Conservation (phyloP, 345 rosid genomes). For the Bruguiera gymnorhiza region DNA sequence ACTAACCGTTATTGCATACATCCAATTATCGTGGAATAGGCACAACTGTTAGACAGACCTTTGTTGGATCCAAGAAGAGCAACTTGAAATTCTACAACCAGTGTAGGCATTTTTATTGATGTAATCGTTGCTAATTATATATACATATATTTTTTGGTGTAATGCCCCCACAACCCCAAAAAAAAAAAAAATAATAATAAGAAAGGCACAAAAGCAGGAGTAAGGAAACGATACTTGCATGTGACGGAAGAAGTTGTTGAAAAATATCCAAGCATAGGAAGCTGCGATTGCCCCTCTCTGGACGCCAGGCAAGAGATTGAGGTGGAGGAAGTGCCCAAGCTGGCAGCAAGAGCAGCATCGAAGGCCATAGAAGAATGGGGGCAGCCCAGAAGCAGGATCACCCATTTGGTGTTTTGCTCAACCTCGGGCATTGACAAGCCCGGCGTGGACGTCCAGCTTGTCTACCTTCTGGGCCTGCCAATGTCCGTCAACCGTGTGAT, state of each 20-base stretch:
- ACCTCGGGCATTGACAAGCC: constrained; percentile 7
- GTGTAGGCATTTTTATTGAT: too few relatives aligned
- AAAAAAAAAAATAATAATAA: too few relatives aligned
- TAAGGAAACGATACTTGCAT: not conserved
- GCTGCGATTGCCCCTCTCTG: not conserved
- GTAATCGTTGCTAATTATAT: too few relatives aligned
- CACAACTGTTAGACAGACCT: too few relatives aligned
- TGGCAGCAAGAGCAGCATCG: constrained; percentile 4
- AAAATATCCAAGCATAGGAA: not conserved
- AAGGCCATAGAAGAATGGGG: constrained; percentile 13
- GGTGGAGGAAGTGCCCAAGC: not conserved
- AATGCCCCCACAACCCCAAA: not conserved
- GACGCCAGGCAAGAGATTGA: constrained; percentile 3
- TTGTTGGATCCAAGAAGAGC: too few relatives aligned
- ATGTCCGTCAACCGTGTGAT: not conserved
- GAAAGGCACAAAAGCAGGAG: not conserved
- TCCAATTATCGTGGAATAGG: too few relatives aligned
- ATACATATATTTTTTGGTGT: not conserved
- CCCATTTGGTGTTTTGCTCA: not conserved
- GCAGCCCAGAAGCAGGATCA: constrained; percentile 4
- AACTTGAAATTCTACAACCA: too few relatives aligned
- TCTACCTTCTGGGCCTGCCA: not conserved
- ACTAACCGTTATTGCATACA: too few relatives aligned
- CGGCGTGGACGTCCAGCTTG: not conserved
- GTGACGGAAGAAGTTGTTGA: not conserved